Conservation (phyloP, 2,329 filamentous ascomycete genomes). For the Endoconidiophora polonica region DNA sequence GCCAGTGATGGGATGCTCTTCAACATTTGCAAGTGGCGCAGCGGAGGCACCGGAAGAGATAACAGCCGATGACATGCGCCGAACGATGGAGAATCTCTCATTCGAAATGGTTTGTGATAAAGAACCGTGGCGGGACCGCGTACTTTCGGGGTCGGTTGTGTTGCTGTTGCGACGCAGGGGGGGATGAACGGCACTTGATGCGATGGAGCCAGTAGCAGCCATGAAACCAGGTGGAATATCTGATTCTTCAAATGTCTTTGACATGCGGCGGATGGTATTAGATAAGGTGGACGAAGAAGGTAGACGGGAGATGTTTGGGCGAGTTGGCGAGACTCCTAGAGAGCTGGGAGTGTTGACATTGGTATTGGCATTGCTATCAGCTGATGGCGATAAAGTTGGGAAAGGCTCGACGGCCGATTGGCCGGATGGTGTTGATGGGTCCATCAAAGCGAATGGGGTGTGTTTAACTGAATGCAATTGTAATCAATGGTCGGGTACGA, state of each 20-base stretch:
- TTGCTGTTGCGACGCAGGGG: slow-evolving; percentile 12
- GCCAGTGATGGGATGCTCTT: slow-evolving; percentile 4
- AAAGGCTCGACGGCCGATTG: too few species aligned
- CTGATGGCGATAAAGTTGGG: too few species aligned
- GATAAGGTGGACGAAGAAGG: slow-evolving; percentile 2
- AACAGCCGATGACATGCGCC: slow-evolving; percentile 5
- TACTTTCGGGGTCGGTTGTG: slow-evolving; percentile 10
- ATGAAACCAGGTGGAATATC: slow-evolving; percentile 30
- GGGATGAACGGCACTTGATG: slow-evolving; percentile 22
- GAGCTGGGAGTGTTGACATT: too few species aligned
- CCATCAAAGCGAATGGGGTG: not conserved
- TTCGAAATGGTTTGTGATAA: slow-evolving; percentile 5
- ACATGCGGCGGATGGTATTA: slow-evolving; percentile 19
- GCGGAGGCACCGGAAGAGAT: not conserved
- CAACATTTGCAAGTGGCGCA: slow-evolving; percentile 5
- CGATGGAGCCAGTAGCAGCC: slow-evolving; percentile 29
- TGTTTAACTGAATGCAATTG: not conserved
- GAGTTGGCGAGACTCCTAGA: too few species aligned
- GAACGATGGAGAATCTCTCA: not conserved
- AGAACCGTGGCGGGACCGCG: slow-evolving; percentile 3
- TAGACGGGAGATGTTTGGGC: not conserved
- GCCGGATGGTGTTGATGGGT: too few species aligned
- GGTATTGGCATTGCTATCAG: too few species aligned
- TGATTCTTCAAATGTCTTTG: slow-evolving; percentile 28
- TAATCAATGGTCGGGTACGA: not conserved